Conservation (phyloP, 2,329 filamentous ascomycete species). For the Trichophyton simii region DNA sequence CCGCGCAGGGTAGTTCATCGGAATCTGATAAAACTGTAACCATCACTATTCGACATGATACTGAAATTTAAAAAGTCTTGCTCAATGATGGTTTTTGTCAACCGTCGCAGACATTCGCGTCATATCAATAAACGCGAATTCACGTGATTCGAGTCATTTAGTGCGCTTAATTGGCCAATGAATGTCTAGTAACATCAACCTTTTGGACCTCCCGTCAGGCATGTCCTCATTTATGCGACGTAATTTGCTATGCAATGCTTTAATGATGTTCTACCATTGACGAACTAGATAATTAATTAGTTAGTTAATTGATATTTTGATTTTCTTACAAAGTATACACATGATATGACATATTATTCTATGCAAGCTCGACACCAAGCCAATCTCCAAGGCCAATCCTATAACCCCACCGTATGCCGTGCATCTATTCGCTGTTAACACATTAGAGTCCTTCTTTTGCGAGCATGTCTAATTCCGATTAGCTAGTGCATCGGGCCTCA, state of each 20-base stretch:
- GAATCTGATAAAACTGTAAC: not conserved
- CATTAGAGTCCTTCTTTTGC: conserved; percentile 48
- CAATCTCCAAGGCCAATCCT: not conserved
- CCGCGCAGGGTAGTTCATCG: not conserved
- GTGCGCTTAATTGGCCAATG: not conserved
- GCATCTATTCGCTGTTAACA: not conserved
- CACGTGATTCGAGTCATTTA: not conserved
- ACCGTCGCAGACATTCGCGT: conserved; percentile 10
- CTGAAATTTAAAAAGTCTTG: not conserved
- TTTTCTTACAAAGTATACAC: too few species aligned
- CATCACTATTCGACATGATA: not conserved
- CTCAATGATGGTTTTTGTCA: not conserved
- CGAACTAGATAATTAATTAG: too few species aligned
- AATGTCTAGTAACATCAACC: not conserved
- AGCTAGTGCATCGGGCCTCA: not conserved
- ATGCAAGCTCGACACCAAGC: not conserved
- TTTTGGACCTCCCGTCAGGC: too few species aligned
- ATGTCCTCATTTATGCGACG: too few species aligned
- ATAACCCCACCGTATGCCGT: not conserved
- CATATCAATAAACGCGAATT: not conserved
- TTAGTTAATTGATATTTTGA: too few species aligned
- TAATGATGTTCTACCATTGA: too few species aligned
- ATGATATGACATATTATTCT: too few species aligned
- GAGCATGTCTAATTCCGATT: conserved; percentile 45
- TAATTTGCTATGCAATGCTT: too few species aligned